Percentiles rank a stretch among this genome's conserved stretches.
phyloP scores from a whole-genome alignment of 805 yeast genomes.

The Kodamaea kakaduensis region DNA sequence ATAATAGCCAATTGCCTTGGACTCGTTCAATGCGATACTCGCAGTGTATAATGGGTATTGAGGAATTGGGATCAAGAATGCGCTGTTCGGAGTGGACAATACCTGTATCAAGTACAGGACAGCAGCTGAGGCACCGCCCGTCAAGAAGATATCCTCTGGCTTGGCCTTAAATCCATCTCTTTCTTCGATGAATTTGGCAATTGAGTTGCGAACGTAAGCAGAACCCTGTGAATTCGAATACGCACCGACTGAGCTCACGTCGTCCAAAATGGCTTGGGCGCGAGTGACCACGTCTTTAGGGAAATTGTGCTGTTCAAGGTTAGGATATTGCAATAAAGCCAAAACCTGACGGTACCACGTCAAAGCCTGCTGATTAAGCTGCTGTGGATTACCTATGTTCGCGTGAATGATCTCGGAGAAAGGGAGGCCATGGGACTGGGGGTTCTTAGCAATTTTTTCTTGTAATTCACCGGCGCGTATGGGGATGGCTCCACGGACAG shows the following conservation, averaged over 20 bases:
- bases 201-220: constrained; percentile 61
- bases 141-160: constrained; percentile 73
- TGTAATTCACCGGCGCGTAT: constrained; percentile 84
- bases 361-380: constrained; percentile 87
- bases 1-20: constrained; percentile 82
- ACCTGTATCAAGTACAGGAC: constrained; percentile 76
- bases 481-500: constrained; percentile 95
- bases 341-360: constrained; percentile 94
- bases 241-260: constrained; percentile 86
- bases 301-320: constrained; percentile 31
- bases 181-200: constrained; percentile 71
- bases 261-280: constrained; percentile 56
- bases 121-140: constrained; percentile 94
- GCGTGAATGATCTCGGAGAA: constrained; percentile 78
- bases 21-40: constrained; percentile 77
- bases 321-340: constrained; percentile 82
- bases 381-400: constrained; percentile 98
- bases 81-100: constrained; percentile 60
- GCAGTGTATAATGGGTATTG: constrained; percentile 98
- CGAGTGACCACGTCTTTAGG: constrained; percentile 73
- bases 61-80: constrained; percentile 91
- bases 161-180: constrained; percentile 79
- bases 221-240: constrained; percentile 94
- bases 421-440: constrained; percentile 62
- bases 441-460: constrained; percentile 43